Evolutionary conservation across 148 eudicot species (phyloP).

Genomic region (Camellia japonica): DNA sequence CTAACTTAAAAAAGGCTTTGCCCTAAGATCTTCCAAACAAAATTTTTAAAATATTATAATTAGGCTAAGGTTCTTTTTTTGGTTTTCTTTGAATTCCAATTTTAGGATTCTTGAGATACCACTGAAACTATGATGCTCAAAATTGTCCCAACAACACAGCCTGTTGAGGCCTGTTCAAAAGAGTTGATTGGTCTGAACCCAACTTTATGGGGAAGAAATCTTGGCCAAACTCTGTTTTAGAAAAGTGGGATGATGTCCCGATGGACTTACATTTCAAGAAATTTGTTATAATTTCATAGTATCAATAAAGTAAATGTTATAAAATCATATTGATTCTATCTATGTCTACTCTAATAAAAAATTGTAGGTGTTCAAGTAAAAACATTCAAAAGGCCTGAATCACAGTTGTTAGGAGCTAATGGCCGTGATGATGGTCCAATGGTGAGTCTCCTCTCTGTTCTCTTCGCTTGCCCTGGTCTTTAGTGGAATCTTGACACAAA

Average conservation of each 20-base stretch:
- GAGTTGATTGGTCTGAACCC: not conserved
- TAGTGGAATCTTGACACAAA: not conserved
- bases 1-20: not conserved
- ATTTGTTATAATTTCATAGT: not conserved
- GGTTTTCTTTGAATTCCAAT: constrained; percentile 2
- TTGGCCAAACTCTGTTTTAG: not conserved
- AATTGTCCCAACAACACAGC: not conserved
- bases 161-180: not conserved
- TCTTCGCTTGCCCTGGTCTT: not conserved
- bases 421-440: constrained; percentile 95
- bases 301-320: not conserved
- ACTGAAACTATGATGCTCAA: not conserved
- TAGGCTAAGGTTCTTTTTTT: not conserved
- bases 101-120: not conserved
- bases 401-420: constrained; percentile 81
- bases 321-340: not conserved
- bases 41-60: not conserved
- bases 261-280: not conserved
- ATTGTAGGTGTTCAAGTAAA: constrained; percentile 60
- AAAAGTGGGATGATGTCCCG: not conserved
- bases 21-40: not conserved
- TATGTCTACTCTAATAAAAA: too few relatives aligned
- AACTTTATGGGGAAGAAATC: not conserved
- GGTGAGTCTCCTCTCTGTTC: constrained; percentile 43
- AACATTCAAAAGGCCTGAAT: constrained; percentile 72